Evolutionary conservation across 83 land plant species (phyloP).

Genomic region (Picea abies): DNA sequence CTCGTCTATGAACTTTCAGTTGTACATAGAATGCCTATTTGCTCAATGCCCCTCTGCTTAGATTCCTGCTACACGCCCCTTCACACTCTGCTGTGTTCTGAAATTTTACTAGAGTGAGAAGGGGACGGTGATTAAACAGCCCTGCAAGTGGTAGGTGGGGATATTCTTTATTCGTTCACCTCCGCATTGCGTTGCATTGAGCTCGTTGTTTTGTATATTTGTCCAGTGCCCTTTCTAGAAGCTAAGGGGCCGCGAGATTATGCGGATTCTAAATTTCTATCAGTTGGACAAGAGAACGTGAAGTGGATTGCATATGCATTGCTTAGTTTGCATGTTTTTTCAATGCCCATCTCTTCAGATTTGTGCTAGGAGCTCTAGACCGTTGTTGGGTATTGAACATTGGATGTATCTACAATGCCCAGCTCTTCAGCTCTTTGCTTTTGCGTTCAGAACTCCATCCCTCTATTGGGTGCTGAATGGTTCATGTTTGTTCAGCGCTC

Average conservation of each 20-base stretch:
- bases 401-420: background rate
- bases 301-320: no score
- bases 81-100: background rate
- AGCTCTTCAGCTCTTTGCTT: background rate
- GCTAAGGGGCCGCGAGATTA: no score
- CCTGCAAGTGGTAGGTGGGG: background rate
- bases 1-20: background rate
- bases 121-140: background rate
- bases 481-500: background rate
- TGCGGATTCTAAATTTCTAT: no score
- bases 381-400: background rate
- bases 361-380: background rate
- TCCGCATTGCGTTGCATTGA: no score
- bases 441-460: background rate
- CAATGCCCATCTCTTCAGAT: background rate
- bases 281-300: no score
- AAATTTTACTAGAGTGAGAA: no score
- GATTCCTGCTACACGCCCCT: background rate
- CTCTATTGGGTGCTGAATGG: background rate
- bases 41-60: conserved; percentile 9
- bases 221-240: no score
- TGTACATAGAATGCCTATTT: background rate
- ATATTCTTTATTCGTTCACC: no score
- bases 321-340: background rate
- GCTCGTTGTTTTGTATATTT: no score